Conservation (phyloP, 768 basidiomycete species). For the Mycena rosella region DNA sequence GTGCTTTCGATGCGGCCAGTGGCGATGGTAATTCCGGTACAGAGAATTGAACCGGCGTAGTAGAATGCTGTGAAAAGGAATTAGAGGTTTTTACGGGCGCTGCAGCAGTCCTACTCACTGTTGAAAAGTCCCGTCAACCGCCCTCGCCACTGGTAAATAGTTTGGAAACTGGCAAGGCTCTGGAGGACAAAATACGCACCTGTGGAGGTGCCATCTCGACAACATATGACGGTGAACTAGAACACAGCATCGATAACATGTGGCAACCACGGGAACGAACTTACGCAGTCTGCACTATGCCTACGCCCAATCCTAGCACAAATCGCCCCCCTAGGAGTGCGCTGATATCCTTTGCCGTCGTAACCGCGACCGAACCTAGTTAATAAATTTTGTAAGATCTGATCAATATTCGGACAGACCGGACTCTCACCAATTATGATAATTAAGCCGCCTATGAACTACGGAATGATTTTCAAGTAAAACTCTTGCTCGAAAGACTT, state of each 20-base stretch:
- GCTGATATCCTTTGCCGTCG: conserved; percentile 26
- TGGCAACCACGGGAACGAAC: background rate
- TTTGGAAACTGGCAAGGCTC: background rate
- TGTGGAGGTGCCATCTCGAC: conserved; percentile 38
- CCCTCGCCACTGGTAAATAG: conserved; percentile 30
- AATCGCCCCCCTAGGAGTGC: conserved; percentile 34
- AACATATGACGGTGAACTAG: conserved; percentile 25
- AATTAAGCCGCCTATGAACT: conserved; percentile 32
- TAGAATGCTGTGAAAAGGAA: conserved; percentile 53
- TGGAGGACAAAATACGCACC: background rate
- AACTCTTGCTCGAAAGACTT: background rate
- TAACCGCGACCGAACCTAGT: conserved; percentile 26
- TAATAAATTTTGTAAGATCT: background rate
- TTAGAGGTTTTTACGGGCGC: too few species aligned
- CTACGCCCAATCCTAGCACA: conserved; percentile 33
- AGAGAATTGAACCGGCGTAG: conserved; percentile 57
- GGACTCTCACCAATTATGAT: conserved; percentile 28
- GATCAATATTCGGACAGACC: background rate
- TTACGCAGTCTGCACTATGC: conserved; percentile 35
- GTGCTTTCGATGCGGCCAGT: conserved; percentile 52
- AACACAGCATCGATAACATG: background rate
- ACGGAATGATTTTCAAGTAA: background rate
- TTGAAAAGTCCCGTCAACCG: conserved; percentile 35
- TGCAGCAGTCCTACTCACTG: conserved; percentile 9
- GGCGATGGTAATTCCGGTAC: conserved; percentile 58